A percentile compares a stretch with the other conserved stretches of the same genome.
Conservation (phyloP, 2,329 filamentous ascomycete species). For the Septoria linicola region DNA sequence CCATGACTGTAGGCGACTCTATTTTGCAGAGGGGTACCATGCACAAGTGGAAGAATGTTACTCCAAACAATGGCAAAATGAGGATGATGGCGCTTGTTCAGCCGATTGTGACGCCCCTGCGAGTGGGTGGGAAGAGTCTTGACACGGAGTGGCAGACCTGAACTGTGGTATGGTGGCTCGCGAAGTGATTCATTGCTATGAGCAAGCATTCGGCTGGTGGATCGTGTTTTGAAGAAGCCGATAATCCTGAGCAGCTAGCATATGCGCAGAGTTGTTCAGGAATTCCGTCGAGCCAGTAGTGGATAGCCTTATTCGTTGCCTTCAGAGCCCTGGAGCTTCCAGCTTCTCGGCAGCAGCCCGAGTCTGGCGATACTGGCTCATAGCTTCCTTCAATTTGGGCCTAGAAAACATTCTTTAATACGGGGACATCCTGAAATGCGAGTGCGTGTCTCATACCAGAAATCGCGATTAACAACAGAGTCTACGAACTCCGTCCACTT, state of each 20-base stretch:
- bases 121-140: constrained; percentile 21
- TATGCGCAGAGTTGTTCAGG: no score
- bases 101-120: constrained; percentile 16
- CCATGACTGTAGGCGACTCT: constrained; percentile 20
- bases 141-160: constrained; percentile 15
- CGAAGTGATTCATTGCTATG: no score
- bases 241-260: no score
- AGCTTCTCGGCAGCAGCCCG: background rate
- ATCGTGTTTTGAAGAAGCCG: no score
- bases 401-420: no score
- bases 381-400: constrained; percentile 23
- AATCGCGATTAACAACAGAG: constrained; percentile 23
- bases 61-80: constrained; percentile 15
- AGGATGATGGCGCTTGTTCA: constrained; percentile 17
- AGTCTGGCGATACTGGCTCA: constrained; percentile 7
- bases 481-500: constrained; percentile 26
- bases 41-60: constrained; percentile 28
- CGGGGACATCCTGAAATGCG: no score
- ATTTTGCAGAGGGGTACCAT: constrained; percentile 25
- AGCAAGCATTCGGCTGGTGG: no score
- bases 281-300: no score
- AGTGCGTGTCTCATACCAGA: constrained; percentile 8
- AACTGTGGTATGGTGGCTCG: background rate
- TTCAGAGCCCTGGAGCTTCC: background rate
- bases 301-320: no score